Percentiles rank a stretch among this genome's conserved stretches.
Conservation (phyloP, 306 rosid species). For the Prinsepia uniflora region DNA sequence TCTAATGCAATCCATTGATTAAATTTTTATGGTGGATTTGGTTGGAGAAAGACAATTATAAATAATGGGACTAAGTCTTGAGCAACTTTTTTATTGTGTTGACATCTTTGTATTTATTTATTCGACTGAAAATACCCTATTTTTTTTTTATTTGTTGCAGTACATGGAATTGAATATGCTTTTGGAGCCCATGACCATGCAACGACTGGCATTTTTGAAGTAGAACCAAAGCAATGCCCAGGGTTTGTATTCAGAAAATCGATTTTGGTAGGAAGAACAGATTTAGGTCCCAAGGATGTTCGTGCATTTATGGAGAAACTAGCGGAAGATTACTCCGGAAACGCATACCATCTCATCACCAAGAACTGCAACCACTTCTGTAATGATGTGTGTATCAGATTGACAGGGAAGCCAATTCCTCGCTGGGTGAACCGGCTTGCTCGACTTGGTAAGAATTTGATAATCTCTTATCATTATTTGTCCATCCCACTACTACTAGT, state of each 20-base stretch:
- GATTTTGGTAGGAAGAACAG: conserved; percentile 70
- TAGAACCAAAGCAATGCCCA: conserved; percentile 83
- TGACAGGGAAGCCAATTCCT: conserved; percentile 73
- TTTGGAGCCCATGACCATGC: conserved; percentile 92
- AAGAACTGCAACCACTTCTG: conserved; percentile 96
- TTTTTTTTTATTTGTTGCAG: conserved; percentile 25
- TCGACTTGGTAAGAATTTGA: conserved; percentile 63
- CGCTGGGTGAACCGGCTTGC: conserved; percentile 98
- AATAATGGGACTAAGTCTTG: no score
- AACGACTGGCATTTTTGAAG: conserved; percentile 83
- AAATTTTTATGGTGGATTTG: conserved; percentile 5
- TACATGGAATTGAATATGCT: conserved; percentile 85
- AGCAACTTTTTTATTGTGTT: no score
- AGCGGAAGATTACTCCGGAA: conserved; percentile 74
- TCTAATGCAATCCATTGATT: not conserved
- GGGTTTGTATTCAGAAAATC: conserved; percentile 92
- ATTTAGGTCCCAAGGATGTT: conserved; percentile 60
- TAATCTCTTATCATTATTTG: not conserved
- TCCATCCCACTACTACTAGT: not conserved
- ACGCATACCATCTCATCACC: conserved; percentile 76
- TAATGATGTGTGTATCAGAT: conserved; percentile 57
- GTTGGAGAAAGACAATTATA: no score
- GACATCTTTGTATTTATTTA: conserved; percentile 1
- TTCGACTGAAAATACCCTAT: not conserved
- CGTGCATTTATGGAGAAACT: conserved; percentile 70